phyloP scores from a whole-genome alignment of 2,329 filamentous ascomycete genomes.

The Huntiella omanensis region DNA sequence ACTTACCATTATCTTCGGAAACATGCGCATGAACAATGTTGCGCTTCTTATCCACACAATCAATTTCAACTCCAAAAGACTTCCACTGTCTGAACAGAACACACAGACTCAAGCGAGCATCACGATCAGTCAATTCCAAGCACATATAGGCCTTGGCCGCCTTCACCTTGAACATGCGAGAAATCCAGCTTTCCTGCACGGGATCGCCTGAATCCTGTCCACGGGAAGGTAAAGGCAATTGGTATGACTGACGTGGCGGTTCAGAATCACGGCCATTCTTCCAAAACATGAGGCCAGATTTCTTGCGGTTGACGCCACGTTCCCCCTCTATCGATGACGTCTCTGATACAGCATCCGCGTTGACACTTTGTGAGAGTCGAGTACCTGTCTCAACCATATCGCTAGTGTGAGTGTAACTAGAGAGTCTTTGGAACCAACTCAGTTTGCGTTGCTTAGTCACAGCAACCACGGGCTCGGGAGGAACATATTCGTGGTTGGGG shows the following conservation, averaged over 20 bases:
- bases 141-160: slow-evolving; percentile 60
- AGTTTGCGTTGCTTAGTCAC: slow-evolving; percentile 23
- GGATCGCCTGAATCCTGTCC: slow-evolving; percentile 31
- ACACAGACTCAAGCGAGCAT: slow-evolving; percentile 59
- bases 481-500: not conserved
- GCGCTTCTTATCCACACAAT: slow-evolving; percentile 59
- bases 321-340: slow-evolving; percentile 5
- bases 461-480: slow-evolving; percentile 15
- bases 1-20: slow-evolving; percentile 58
- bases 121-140: slow-evolving; percentile 47
- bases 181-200: slow-evolving; percentile 68
- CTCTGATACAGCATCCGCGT: slow-evolving; percentile 1
- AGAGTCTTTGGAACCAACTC: slow-evolving; percentile 31
- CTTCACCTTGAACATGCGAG: slow-evolving; percentile 75
- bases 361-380: not conserved
- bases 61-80: slow-evolving; percentile 60
- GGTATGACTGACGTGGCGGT: too few relatives aligned
- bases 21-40: slow-evolving; percentile 68
- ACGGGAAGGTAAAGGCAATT: not conserved
- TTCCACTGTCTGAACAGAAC: slow-evolving; percentile 63
- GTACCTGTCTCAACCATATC: slow-evolving; percentile 6
- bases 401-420: slow-evolving; percentile 7
- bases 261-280: slow-evolving; percentile 24
- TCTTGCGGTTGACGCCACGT: slow-evolving; percentile 27
- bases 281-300: slow-evolving; percentile 37